Conservation (phyloP, 768 basidiomycete species). For the Pseudohyphozyma bogoriensis region DNA sequence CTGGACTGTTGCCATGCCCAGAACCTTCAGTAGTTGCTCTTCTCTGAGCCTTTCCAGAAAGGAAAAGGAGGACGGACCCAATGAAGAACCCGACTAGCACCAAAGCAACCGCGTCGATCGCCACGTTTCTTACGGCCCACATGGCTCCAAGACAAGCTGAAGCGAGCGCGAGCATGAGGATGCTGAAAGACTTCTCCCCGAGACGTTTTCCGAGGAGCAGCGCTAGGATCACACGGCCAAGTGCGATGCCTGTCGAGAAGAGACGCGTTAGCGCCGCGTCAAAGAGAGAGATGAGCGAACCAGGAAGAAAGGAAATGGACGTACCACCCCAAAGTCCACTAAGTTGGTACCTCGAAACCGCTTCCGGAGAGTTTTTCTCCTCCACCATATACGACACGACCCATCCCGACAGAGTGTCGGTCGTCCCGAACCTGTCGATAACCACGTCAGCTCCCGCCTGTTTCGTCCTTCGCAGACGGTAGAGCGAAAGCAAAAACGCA, state of each 20-base stretch:
- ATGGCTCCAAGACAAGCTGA: conserved; percentile 9
- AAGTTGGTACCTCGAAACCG: conserved; percentile 15
- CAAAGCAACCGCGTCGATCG: conserved; percentile 16
- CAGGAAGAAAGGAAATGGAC: neutral
- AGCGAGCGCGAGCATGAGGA: conserved; percentile 4
- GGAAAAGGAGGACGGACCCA: conserved; percentile 1
- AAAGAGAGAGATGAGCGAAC: no score
- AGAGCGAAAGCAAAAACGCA: neutral
- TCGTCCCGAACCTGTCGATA: conserved; percentile 12
- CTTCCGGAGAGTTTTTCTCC: conserved; percentile 3
- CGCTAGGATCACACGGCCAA: conserved; percentile 15
- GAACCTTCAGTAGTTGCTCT: neutral
- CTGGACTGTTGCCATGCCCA: conserved; percentile 4
- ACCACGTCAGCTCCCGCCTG: neutral
- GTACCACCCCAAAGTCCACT: conserved; percentile 1
- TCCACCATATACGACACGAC: conserved; percentile 17
- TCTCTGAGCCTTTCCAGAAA: neutral
- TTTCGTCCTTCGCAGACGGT: no score
- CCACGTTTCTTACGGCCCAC: conserved; percentile 9
- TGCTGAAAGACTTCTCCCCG: conserved; percentile 15
- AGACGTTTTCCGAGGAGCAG: conserved; percentile 1
- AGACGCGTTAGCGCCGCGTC: neutral
- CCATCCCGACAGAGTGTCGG: conserved; percentile 19
- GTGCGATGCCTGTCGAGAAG: conserved; percentile 13
- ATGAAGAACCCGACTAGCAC: conserved; percentile 19